Percentiles rank a stretch among this genome's conserved stretches.
phyloP scores from a whole-genome alignment of 2,329 filamentous ascomycete species.

The Fusarium sp. region DNA sequence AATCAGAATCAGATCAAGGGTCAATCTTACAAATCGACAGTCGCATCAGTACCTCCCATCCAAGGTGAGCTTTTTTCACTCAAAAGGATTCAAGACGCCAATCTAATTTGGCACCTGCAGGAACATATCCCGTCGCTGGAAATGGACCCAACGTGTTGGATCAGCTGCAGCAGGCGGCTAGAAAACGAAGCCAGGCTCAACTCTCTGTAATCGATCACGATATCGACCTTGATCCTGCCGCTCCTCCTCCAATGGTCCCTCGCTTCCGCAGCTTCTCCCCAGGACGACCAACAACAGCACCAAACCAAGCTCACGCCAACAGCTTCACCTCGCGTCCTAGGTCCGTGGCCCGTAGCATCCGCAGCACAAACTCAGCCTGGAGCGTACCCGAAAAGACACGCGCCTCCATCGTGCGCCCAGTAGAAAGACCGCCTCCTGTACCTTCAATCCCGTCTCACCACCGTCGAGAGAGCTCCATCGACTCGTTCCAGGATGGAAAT shows the following conservation, averaged over 20 bases:
- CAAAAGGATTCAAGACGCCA: background rate
- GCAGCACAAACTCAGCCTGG: constrained; percentile 32
- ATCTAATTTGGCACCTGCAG: constrained; percentile 11
- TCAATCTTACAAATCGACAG: constrained; percentile 41
- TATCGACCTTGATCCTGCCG: constrained; percentile 1
- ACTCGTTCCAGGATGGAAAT: constrained; percentile 25
- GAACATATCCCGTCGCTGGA: constrained; percentile 42
- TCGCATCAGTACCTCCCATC: constrained; percentile 38
- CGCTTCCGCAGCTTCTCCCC: constrained; percentile 26
- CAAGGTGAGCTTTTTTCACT: constrained; percentile 28
- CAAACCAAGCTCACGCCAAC: constrained; percentile 21
- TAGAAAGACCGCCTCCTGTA: constrained; percentile 34
- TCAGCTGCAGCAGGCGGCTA: constrained; percentile 40
- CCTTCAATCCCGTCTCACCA: constrained; percentile 37
- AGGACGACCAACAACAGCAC: constrained; percentile 36
- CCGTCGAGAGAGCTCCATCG: constrained; percentile 30
- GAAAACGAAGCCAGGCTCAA: constrained; percentile 40
- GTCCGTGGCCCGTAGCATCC: constrained; percentile 33
- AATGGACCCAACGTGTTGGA: constrained; percentile 41
- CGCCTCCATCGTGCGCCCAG: constrained; percentile 3
- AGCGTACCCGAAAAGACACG: constrained; percentile 27
- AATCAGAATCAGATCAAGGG: constrained; percentile 24
- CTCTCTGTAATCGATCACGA: constrained; percentile 21
- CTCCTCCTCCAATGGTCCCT: constrained; percentile 32
- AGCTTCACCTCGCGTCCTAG: constrained; percentile 18